These are phyloP conservation scores for Avena insularis DNA, from an alignment of 176 grass and related monocot genomes.

Conservation along the genomic window DNA sequence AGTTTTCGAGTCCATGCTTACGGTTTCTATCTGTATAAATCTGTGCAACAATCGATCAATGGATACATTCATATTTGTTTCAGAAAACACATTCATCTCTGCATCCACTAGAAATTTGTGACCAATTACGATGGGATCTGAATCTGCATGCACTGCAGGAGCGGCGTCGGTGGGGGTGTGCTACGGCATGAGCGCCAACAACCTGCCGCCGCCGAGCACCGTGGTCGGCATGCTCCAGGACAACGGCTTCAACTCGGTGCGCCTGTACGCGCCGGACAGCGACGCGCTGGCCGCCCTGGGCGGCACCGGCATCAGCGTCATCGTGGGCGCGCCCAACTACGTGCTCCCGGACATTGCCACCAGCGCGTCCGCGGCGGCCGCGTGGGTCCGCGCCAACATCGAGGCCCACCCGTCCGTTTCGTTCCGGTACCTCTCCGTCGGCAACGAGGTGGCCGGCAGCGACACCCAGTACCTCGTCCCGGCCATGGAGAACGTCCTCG, in stretches of 20 bases:
- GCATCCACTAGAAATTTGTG: not conserved
- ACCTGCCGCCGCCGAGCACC: constrained; percentile 38
- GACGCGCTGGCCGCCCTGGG: constrained; percentile 22
- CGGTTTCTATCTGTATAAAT: constrained; percentile 29
- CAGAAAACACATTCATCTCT: too few species aligned
- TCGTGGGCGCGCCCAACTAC: constrained; percentile 45
- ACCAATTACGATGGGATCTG: not conserved
- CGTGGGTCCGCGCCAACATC: constrained; percentile 44
- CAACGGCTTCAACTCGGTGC: constrained; percentile 43
- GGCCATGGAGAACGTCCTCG: constrained; percentile 54
- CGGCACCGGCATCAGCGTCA: constrained; percentile 44
- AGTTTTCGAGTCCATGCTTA: not conserved
- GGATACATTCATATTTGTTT: not conserved
- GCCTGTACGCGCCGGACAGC: constrained; percentile 42
- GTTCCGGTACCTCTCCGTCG: constrained; percentile 52
- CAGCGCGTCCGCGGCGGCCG: not conserved
- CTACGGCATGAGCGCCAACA: constrained; percentile 50
- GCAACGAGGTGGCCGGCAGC: constrained; percentile 52
- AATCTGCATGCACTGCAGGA: constrained; percentile 7
- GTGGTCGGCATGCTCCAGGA: constrained; percentile 36
- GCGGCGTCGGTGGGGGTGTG: constrained; percentile 41
- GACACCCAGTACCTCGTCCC: constrained; percentile 43
- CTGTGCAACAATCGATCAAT: not conserved
- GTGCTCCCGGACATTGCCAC: constrained; percentile 21
- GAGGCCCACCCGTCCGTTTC: constrained; percentile 31